A percentile compares a stretch with the other conserved stretches of the same genome.
Conservation (phyloP, 306 rosid species). For the Trichosanthes cucumerina region DNA sequence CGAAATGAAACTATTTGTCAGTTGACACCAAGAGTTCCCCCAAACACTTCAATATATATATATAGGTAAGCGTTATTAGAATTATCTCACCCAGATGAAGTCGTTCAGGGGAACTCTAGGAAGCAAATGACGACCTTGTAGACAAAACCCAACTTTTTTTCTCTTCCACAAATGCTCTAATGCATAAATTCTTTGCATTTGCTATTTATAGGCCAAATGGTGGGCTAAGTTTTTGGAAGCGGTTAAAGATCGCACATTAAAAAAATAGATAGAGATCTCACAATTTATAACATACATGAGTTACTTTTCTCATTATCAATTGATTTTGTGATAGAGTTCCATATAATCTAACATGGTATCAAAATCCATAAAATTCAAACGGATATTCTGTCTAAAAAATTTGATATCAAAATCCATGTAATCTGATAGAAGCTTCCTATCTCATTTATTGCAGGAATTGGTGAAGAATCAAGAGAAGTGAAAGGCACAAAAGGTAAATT, state of each 20-base stretch:
- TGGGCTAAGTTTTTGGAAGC: not conserved
- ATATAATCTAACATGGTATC: no score
- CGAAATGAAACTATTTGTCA: not conserved
- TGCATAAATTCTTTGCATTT: not conserved
- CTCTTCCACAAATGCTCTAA: not conserved
- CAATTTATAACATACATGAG: no score
- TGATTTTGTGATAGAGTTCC: no score
- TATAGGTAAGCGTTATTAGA: not conserved
- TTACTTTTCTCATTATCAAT: no score
- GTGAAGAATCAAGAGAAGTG: not conserved
- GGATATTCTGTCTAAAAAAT: no score
- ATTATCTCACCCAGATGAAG: conserved; percentile 17
- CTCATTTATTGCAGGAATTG: not conserved
- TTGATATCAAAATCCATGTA: no score
- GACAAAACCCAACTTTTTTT: not conserved
- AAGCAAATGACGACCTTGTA: conserved; percentile 6
- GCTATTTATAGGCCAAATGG: not conserved
- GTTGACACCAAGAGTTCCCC: conserved; percentile 33
- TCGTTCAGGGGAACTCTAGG: conserved; percentile 23
- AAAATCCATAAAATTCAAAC: no score
- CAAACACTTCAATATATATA: conserved; percentile 51
- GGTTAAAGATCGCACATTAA: no score
- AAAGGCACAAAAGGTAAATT: not conserved
- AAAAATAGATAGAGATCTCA: no score
- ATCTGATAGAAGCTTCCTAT: not conserved